Evolutionary conservation across 768 basidiomycete genomes (phyloP).

Genomic region (Crassisporium funariophilum): DNA sequence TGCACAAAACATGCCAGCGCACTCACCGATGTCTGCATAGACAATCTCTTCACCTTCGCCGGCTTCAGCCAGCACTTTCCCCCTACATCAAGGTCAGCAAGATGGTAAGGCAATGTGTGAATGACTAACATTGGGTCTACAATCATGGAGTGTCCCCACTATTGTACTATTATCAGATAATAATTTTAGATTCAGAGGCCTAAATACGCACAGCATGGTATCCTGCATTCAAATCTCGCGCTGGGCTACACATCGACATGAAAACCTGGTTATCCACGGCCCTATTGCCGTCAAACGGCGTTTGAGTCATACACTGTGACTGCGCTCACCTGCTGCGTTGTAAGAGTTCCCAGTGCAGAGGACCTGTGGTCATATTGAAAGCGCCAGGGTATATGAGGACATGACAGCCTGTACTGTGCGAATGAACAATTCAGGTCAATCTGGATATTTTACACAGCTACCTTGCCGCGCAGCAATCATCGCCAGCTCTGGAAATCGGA

Average conservation of each 20-base stretch:
- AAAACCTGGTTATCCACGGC: constrained; percentile 98
- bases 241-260: constrained; percentile 94
- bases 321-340: constrained; percentile 66
- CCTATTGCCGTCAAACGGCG: constrained; percentile 39
- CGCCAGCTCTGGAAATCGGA: constrained; percentile 92
- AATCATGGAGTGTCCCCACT: constrained; percentile 92
- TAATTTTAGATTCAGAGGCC: not conserved
- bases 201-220: constrained; percentile 80
- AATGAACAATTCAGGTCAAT: not conserved
- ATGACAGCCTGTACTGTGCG: constrained; percentile 65
- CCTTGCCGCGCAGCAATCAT: constrained; percentile 90
- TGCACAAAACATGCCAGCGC: not conserved
- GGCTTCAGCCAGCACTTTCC: constrained; percentile 71
- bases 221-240: constrained; percentile 74
- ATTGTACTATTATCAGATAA: not conserved
- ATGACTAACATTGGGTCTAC: constrained; percentile 82
- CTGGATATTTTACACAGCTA: constrained; percentile 18
- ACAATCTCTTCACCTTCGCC: constrained; percentile 78
- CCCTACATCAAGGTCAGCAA: constrained; percentile 48
- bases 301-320: not conserved
- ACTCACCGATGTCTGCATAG: constrained; percentile 80
- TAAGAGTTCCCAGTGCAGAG: constrained; percentile 93
- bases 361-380: constrained; percentile 95
- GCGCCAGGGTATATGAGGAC: constrained; percentile 91
- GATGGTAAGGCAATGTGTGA: not conserved